Percentiles rank a stretch among this genome's conserved stretches.
Evolutionary conservation across 495 filamentous ascomycete species (phyloP).

Genomic region (Daldinia concentrica): DNA sequence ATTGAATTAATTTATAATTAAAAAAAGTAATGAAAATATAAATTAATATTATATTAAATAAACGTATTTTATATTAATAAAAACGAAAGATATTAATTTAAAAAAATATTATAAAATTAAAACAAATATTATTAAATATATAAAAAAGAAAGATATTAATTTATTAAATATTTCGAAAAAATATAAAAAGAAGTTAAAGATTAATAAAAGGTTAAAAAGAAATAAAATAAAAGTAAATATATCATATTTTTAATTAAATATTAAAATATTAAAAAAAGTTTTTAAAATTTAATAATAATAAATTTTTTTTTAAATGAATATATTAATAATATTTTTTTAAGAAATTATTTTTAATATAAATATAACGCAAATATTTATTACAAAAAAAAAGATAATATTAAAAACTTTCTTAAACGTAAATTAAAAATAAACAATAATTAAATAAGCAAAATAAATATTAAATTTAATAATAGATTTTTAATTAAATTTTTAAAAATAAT

Average conservation of each 20-base stretch:
- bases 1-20: conserved; percentile 1
- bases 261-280: conserved; percentile 1
- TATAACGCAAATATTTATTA: not conserved
- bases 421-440: not conserved
- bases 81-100: conserved; percentile 4
- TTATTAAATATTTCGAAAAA: not conserved
- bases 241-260: not conserved
- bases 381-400: not conserved
- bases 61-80: conserved; percentile 9
- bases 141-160: conserved; percentile 11
- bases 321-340: conserved; percentile 1
- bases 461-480: not conserved
- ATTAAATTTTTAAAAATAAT: not conserved
- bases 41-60: conserved; percentile 1
- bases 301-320: conserved; percentile 1
- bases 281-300: not conserved
- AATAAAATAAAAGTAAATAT: no score
- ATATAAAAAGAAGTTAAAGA: not conserved
- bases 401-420: not conserved
- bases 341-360: not conserved
- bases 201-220: not conserved
- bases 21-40: conserved; percentile 16
- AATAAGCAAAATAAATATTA: not conserved
- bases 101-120: not conserved
- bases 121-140: conserved; percentile 1